Evolutionary conservation across 2,329 filamentous ascomycete species (phyloP).

Genomic region (Pseudopithomyces chartarum): DNA sequence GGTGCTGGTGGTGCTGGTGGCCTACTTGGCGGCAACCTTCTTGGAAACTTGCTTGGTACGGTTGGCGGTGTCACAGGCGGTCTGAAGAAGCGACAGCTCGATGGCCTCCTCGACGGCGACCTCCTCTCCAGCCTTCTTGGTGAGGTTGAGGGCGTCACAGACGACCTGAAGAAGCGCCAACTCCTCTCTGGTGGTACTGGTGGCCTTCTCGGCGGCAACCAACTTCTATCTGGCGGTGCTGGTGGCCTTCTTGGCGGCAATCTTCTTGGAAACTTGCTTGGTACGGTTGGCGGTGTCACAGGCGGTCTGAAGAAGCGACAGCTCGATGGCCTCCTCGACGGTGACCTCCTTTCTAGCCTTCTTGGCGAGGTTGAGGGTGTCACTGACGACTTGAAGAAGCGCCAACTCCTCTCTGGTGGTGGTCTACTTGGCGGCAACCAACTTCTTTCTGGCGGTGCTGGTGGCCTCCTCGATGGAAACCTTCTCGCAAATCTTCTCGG

Average conservation of each 20-base stretch:
- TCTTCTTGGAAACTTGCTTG: slow-evolving; percentile 20
- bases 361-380: not conserved
- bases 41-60: slow-evolving; percentile 16
- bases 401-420: not conserved
- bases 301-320: not conserved
- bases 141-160: not conserved
- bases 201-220: slow-evolving; percentile 23
- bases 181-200: slow-evolving; percentile 33
- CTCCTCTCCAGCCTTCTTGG: not conserved
- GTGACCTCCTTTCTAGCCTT: not conserved
- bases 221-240: no score
- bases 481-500: slow-evolving; percentile 19
- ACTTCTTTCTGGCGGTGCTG: slow-evolving; percentile 5
- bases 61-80: not conserved
- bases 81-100: not conserved
- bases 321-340: not conserved
- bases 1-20: slow-evolving; percentile 17
- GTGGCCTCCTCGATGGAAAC: slow-evolving; percentile 22
- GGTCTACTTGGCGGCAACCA: not conserved
- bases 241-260: not conserved
- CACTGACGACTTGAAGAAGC: not conserved
- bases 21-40: slow-evolving; percentile 22
- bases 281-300: no score
- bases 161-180: slow-evolving; percentile 14
- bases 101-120: not conserved